Base-by-base conservation (phyloP, 306 rosid species). In the Trifolium repens region DNA sequence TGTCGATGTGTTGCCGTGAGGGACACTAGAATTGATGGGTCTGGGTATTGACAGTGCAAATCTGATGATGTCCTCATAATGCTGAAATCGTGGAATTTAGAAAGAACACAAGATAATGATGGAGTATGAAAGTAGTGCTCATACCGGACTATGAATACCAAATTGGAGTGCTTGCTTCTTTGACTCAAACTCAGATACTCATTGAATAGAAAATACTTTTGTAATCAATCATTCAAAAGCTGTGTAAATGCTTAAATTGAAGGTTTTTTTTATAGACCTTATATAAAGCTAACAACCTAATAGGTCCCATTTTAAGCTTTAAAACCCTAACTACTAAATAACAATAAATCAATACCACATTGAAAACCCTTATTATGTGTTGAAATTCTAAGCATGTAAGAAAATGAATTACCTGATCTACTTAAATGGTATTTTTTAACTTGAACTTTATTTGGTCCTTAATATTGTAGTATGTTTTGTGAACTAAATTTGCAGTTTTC, bases 401-500 rank as follows among this genome's bases (percentile, higher is more conserved):
- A 65, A 43, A 24, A 24, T 22, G 24, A 67, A 24, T 3, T 22
- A 43, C 37, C 42, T 42, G 7, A 11, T 43, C 54, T 42, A 16
- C 27, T 35, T 63, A 7, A 63, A 35, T 58, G 37, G 49, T 62
- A 24, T 52, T 50, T 11, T 74, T 69, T 43, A 14, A 71, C 67
- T 44, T 61, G 53, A 70, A 69, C 52, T 50, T 65, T 17, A 22
- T 50, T 47, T 65, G n/a, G 46, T 76, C 70, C 70, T 77, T 58
- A 42, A 19, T 75, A 32, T 49, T 13, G 55, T 43, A 47, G 70
- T 34, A 75, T 68, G 24, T 42, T 73, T 37, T 73, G 68, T 75
- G 52, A 59, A 47, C 59, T 64, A 61, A 62, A n/a, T 77, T 69
- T 35, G 24, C 27, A 14, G 67, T 63, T 24, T 43, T 34, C 26